Percentiles rank a stretch among this genome's conserved stretches.
These are phyloP conservation scores for bread wheat (Triticum aestivum) DNA, from an alignment of 176 grass and related monocot species.

Conservation along the genomic window DNA sequence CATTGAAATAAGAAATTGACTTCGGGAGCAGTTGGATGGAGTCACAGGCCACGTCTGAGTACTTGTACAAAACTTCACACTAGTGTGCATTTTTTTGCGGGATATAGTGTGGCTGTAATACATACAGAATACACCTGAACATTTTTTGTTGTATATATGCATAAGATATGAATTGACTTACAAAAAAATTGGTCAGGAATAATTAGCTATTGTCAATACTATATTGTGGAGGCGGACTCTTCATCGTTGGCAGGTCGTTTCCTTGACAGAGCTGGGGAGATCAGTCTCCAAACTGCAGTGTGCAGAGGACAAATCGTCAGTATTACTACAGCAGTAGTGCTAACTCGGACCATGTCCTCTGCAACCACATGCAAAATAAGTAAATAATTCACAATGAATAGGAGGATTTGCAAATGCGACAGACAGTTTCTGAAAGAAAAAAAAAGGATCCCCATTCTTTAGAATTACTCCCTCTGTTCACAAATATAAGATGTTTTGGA, in stretches of 20 bases:
- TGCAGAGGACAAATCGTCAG: slow-evolving; percentile 26
- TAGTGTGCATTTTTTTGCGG: background rate
- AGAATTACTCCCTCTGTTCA: background rate
- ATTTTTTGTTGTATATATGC: background rate
- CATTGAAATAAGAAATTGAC: background rate
- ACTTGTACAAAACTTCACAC: background rate
- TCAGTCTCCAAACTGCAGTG: slow-evolving; percentile 77
- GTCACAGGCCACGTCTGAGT: background rate
- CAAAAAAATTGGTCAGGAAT: background rate
- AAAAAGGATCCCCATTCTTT: background rate
- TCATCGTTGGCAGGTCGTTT: slow-evolving; percentile 28
- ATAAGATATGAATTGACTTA: background rate
- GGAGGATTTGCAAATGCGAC: background rate
- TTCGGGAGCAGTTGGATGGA: background rate
- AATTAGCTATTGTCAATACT: slow-evolving; percentile 23
- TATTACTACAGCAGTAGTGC: background rate
- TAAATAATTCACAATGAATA: background rate
- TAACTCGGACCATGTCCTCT: background rate
- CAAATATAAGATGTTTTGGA: too few species aligned
- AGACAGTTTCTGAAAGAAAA: background rate
- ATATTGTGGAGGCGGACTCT: slow-evolving; percentile 34
- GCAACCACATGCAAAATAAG: background rate
- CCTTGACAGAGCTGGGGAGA: slow-evolving; percentile 51
- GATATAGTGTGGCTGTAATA: too few species aligned
- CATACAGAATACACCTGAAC: background rate